Evolutionary conservation across 352 stramenopile species (phyloP).

Genomic region (Phytophthora brassicae): DNA sequence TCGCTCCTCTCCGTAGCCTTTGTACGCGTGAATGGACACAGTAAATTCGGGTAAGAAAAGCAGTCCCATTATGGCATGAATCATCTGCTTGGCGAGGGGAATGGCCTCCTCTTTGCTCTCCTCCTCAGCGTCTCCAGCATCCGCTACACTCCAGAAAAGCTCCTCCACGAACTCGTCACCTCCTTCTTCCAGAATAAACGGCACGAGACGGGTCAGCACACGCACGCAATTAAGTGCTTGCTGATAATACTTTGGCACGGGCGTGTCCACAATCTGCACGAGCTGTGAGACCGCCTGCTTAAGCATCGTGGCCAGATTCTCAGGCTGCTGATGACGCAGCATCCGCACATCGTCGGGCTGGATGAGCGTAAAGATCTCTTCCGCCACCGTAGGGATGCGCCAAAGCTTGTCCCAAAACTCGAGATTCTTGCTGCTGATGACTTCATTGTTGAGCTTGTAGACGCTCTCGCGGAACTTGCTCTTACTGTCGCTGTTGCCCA

Average conservation of each 20-base stretch:
- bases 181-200: constrained; percentile 83
- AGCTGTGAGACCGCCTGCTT: constrained; percentile 78
- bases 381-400: constrained; percentile 84
- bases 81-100: constrained; percentile 71
- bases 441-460: constrained; percentile 91
- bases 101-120: constrained; percentile 34
- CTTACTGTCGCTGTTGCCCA: constrained; percentile 91
- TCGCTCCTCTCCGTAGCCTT: constrained; percentile 75
- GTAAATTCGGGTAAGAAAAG: constrained; percentile 88
- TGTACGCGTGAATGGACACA: constrained; percentile 83
- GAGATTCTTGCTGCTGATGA: constrained; percentile 83
- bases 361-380: constrained; percentile 91
- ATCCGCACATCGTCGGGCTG: constrained; percentile 89
- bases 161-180: constrained; percentile 82
- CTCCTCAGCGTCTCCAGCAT: constrained; percentile 34
- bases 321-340: constrained; percentile 80
- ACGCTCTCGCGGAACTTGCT: constrained; percentile 91
- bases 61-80: constrained; percentile 86
- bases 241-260: constrained; percentile 87
- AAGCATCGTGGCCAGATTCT: constrained; percentile 85
- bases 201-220: constrained; percentile 79
- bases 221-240: constrained; percentile 87
- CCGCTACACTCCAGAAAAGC: constrained; percentile 73
- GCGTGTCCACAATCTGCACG: constrained; percentile 86
- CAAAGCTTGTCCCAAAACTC: constrained; percentile 92